These are phyloP conservation scores for Chaetomiaceae sp. DNA, from an alignment of 2,329 filamentous ascomycete genomes.

Conservation along the genomic window DNA sequence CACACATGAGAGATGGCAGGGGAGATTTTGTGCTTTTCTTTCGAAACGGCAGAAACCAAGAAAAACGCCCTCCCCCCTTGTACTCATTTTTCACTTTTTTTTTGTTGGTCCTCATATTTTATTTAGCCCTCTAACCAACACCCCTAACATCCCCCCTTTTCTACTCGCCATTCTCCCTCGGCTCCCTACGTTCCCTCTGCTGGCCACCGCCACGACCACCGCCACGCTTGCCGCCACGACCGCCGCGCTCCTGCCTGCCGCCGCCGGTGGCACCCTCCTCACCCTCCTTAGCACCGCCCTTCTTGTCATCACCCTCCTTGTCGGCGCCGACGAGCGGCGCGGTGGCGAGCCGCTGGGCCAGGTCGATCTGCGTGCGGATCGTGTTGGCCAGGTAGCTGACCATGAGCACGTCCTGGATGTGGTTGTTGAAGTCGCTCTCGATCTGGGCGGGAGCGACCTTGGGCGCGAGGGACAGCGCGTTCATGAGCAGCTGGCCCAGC, in stretches of 20 bases:
- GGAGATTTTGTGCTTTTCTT: neutral
- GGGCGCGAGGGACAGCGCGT: conserved; percentile 84
- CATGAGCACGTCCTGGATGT: conserved; percentile 97
- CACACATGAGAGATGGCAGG: neutral
- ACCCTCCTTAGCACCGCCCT: conserved; percentile 47
- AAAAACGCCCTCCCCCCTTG: neutral
- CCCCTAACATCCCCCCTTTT: neutral
- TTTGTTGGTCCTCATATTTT: neutral
- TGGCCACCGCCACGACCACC: conserved; percentile 41
- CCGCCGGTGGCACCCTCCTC: conserved; percentile 39
- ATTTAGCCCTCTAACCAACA: too few species aligned
- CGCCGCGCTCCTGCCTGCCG: conserved; percentile 31
- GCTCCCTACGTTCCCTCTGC: conserved; percentile 44
- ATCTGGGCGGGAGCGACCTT: conserved; percentile 90
- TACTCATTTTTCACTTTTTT: neutral
- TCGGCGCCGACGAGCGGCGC: conserved; percentile 54
- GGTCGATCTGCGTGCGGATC: conserved; percentile 96
- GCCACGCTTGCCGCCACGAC: conserved; percentile 33
- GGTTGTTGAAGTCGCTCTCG: conserved; percentile 98
- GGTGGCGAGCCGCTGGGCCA: conserved; percentile 91
- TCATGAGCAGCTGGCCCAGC: conserved; percentile 91
- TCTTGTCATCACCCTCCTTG: conserved; percentile 41
- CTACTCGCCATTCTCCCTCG: conserved; percentile 39
- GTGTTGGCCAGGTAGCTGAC: conserved; percentile 98
- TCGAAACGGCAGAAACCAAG: neutral